These are phyloP conservation scores for Blastocystis sp. DNA, from an alignment of 352 stramenopile genomes.

Conservation along the genomic window DNA sequence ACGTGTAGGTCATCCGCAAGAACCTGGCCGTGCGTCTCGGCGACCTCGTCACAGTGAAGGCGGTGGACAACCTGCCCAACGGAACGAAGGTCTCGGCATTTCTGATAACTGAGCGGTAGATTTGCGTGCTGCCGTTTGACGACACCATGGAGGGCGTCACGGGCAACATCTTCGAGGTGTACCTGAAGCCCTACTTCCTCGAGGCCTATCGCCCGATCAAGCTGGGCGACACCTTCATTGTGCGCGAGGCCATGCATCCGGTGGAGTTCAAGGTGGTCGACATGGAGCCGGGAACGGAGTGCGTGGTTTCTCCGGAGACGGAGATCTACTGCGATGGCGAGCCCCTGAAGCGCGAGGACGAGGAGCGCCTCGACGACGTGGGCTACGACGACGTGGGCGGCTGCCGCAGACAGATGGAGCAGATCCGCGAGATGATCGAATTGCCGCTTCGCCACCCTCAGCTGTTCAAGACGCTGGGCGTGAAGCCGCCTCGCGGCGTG, in stretches of 20 bases:
- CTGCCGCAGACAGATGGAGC: conserved; percentile 94
- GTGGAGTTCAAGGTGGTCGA: conserved; percentile 99
- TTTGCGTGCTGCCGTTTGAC: conserved; percentile 89
- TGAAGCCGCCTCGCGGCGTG: conserved; percentile 96
- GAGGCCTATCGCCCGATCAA: conserved; percentile 97
- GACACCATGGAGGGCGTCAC: conserved; percentile 99
- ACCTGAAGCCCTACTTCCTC: conserved; percentile 99
- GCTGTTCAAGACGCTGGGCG: conserved; percentile 97
- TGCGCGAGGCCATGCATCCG: conserved; percentile 95
- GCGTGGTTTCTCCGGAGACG: conserved; percentile 96
- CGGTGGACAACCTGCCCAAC: conserved; percentile 70
- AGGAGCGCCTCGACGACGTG: conserved; percentile 96
- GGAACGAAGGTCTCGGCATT: conserved; percentile 34
- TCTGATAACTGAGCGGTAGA: conserved; percentile 1
- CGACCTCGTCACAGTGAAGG: conserved; percentile 93
- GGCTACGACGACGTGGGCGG: conserved; percentile 98
- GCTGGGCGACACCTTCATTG: conserved; percentile 97
- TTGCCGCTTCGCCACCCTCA: conserved; percentile 91
- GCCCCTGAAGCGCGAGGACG: conserved; percentile 93
- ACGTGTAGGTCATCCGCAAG: conserved; percentile 86
- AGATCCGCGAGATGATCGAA: conserved; percentile 99
- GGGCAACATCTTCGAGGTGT: conserved; percentile 99
- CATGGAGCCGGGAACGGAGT: conserved; percentile 92
- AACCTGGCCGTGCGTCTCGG: conserved; percentile 93
- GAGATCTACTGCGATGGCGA: conserved; percentile 99